Base-by-base conservation (phyloP, 192 early-diverging fungal species). In the Backusella australiensis region DNA sequence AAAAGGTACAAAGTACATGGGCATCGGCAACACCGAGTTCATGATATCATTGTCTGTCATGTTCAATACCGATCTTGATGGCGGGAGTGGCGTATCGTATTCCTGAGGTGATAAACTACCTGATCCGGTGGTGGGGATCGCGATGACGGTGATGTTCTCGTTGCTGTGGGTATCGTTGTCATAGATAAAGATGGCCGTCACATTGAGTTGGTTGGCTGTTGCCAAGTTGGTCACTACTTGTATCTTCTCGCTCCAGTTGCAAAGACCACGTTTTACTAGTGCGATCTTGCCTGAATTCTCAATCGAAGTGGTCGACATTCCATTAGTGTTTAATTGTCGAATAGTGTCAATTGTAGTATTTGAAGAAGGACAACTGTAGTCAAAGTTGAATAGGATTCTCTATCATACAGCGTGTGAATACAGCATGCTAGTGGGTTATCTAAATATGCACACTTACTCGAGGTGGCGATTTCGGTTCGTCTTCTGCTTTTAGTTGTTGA, bases 11-110 rank as follows among this genome's bases (percentile, higher is more conserved):
- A 81, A 81, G 26, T 77, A 81, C 34, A 77, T n/a, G 14, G 76
- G 29, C 19, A 56, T 52, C 0, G 42, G 38, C 12, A 59, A n/a
- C 26, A 32, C 52, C 9, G n/a, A 32, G 8, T 38, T 26, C 19
- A 34, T 21, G 42, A 81, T 29, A 41, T 81, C 56, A 39, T 81
- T 77, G 39, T 81, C 80, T 0, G 26, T 5, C 80, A 81, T 81
- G 23, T 67, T 52, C 17, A 29, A 35, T 17, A 67, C 41, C 32
- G 36, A 72, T 36, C 70, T 73, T 12, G 19, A 59, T 6, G 38
- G 1, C 4, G 76, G 75, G 1, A 75, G 39, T 4, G 42, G 29
- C 17, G 38, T 65, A 21, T 56, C 39, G 42, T 23, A 53, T 5
- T 38, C 11, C 12, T 26, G 9, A 42, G 23, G 52, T 34, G 15